Evolutionary conservation across 306 rosid genomes (phyloP).

Genomic region (Acacia confusa): DNA sequence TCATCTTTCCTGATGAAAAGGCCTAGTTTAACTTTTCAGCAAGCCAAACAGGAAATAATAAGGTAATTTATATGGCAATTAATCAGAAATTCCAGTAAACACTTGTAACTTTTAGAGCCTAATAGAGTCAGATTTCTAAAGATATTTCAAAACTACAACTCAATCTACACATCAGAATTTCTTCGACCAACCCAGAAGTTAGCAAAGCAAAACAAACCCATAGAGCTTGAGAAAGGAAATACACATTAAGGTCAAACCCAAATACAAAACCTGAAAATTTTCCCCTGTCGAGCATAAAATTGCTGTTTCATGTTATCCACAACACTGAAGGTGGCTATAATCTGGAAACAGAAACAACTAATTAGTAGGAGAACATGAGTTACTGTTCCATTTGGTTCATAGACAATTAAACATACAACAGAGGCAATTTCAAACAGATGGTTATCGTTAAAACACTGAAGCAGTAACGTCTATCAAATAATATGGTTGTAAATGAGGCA

Average conservation of each 20-base stretch:
- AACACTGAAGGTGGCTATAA: constrained; percentile 91
- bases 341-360: constrained; percentile 53
- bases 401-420: constrained; percentile 23
- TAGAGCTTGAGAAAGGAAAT: constrained; percentile 23
- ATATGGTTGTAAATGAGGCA: background rate
- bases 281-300: constrained; percentile 64
- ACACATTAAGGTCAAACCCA: background rate
- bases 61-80: background rate
- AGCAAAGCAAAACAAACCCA: background rate
- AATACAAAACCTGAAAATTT: constrained; percentile 60
- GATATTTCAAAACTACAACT: background rate
- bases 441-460: background rate
- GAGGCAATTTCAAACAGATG: constrained; percentile 6
- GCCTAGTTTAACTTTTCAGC: constrained; percentile 2
- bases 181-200: constrained; percentile 14
- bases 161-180: constrained; percentile 12
- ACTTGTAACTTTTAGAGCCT: background rate
- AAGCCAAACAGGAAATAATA: constrained; percentile 7
- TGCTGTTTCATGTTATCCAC: constrained; percentile 95
- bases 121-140: constrained; percentile 13
- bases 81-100: background rate
- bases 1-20: constrained; percentile 70
- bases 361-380: constrained; percentile 7
- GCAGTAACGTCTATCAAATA: background rate
- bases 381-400: background rate